These are phyloP conservation scores for Boletus fagicola DNA, from an alignment of 768 basidiomycete genomes.

Conservation along the genomic window DNA sequence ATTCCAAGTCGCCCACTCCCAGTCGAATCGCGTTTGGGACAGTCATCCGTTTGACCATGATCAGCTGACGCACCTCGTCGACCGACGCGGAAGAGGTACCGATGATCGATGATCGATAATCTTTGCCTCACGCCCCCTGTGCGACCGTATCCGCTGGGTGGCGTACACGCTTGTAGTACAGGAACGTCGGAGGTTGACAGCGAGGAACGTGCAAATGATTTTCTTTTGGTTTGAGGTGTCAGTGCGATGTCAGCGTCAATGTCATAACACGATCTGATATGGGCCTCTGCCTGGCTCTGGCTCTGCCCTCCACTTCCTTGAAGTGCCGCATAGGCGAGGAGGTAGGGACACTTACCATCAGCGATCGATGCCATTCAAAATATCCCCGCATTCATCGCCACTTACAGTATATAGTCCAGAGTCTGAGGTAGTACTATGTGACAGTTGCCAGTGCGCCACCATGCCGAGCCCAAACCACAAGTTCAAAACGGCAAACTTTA, in stretches of 20 bases:
- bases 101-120: neutral
- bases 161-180: conserved; percentile 10
- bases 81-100: neutral
- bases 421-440: neutral
- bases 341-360: neutral
- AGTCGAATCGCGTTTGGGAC: neutral
- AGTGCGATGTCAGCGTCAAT: neutral
- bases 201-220: neutral
- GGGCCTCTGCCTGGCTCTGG: neutral
- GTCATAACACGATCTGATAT: neutral
- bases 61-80: neutral
- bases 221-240: neutral
- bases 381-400: neutral
- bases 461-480: neutral
- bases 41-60: neutral
- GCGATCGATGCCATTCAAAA: neutral
- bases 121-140: neutral
- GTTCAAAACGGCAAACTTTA: neutral
- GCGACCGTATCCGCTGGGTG: conserved; percentile 6
- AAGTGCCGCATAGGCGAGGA: too few species aligned
- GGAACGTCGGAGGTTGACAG: conserved; percentile 15
- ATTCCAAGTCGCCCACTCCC: neutral
- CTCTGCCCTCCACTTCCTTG: neutral
- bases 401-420: too few species aligned
- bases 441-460: neutral